Base-by-base conservation (phyloP, 495 filamentous ascomycete genomes). In the Aspergillus haitiensis region DNA sequence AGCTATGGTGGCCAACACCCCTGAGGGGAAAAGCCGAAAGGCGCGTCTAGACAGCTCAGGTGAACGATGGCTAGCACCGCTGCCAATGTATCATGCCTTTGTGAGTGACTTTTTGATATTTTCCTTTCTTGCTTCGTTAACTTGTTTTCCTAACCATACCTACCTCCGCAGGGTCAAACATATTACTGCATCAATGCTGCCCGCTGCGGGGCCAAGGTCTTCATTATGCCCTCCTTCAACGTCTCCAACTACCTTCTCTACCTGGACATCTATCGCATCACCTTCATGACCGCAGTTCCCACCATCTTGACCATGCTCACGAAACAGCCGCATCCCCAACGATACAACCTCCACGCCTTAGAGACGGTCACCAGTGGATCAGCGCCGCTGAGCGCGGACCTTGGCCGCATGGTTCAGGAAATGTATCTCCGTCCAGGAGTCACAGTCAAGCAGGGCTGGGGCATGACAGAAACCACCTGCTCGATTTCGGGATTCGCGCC, bases 141-240 rank as follows among this genome's bases (percentile, higher is more conserved):
- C 21, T 27, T 27, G 31, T 16, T 5, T 46, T 46, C 5, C 31
- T 45, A 21, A 31, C 18, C 16, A 49, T 3, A 27, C 3, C 21
- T 27, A 27, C 3, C 21, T 27, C 18, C 5, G 1, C 56, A 59
- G 56, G 56, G 56, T 34, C 56, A 59, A 59, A 42, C 56, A 15
- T 59, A 59, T 35, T 59, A 51, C 56, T 59, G 56, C 56, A 34
- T 59, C 33, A 59, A 59, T 35, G 56, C 56, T 33, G 46, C 56
- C 46, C 56, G 56, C 34, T 33, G 48, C 46, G 47, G 47, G 9
- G 56, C 56, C 32, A 59, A 59, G 44, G 56, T 59, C 33, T 59
- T 51, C 47, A 59, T 59, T 35, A 59, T 59, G 56, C 33, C 33
- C 32, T 51, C 33, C 32, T 59, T 51, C 46, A 40, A 40, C 34